A percentile compares a stretch with the other conserved stretches of the same genome.
phyloP scores from a whole-genome alignment of 371 early-diverging fungal genomes.

The Sporodiniella umbellata region DNA sequence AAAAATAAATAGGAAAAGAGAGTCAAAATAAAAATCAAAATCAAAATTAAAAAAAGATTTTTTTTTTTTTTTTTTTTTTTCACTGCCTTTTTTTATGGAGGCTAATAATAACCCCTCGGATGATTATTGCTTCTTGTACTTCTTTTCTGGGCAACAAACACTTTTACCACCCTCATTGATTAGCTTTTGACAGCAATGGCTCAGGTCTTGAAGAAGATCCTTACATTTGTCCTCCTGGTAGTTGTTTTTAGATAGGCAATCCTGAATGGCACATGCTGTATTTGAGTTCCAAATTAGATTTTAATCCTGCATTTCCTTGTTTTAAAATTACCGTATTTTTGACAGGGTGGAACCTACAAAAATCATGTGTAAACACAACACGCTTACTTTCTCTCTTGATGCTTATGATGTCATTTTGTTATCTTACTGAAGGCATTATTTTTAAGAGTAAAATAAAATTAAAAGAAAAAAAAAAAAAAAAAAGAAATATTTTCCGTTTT shows the following conservation, averaged over 20 bases:
- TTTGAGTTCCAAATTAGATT: not conserved
- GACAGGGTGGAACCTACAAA: slow-evolving; percentile 23
- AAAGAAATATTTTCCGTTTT: not conserved
- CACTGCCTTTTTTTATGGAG: not conserved
- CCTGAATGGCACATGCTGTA: slow-evolving; percentile 70
- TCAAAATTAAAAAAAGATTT: slow-evolving; percentile 7
- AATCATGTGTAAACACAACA: too few species aligned
- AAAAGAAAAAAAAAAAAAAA: too few species aligned
- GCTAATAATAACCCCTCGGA: too few species aligned
- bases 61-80: not conserved
- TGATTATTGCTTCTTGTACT: slow-evolving; percentile 40
- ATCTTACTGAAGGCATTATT: slow-evolving; percentile 1
- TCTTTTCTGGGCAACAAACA: slow-evolving; percentile 59
- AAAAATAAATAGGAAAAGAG: slow-evolving; percentile 8
- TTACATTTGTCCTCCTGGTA: slow-evolving; percentile 69
- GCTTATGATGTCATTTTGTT: not conserved
- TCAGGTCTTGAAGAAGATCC: slow-evolving; percentile 48
- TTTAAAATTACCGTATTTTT: slow-evolving; percentile 29
- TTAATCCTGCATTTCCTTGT: not conserved
- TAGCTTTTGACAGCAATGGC: slow-evolving; percentile 59
- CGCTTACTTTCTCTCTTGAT: too few species aligned
- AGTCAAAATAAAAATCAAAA: slow-evolving; percentile 1
- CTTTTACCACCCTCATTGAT: slow-evolving; percentile 56
- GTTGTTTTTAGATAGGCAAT: slow-evolving; percentile 60
- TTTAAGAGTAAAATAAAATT: slow-evolving; percentile 4